Conservation (phyloP, 331 rosid genomes). For the Rosa hybrid region DNA sequence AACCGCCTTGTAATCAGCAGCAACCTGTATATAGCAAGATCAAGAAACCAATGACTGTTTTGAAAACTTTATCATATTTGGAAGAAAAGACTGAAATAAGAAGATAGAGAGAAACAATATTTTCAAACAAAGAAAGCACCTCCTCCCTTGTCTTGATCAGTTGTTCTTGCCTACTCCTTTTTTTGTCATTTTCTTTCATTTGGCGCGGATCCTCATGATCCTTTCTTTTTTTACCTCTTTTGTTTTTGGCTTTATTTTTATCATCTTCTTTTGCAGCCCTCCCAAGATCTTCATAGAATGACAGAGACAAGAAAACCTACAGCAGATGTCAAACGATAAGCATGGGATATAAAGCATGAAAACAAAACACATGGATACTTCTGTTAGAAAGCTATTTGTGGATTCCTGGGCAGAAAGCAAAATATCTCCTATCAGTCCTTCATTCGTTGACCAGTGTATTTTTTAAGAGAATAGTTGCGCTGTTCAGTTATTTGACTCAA, state of each 20-base stretch:
- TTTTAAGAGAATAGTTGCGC: neutral
- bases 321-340: conserved; percentile 30
- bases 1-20: conserved; percentile 91
- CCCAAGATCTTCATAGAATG: conserved; percentile 81
- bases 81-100: conserved; percentile 16
- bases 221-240: conserved; percentile 65
- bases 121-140: conserved; percentile 46
- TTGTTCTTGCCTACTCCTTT: conserved; percentile 61
- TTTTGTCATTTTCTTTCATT: conserved; percentile 58
- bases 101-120: conserved; percentile 8
- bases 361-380: neutral
- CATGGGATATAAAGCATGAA: neutral
- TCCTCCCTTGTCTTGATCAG: conserved; percentile 76
- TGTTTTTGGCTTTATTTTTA: conserved; percentile 55
- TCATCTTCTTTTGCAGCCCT: conserved; percentile 52
- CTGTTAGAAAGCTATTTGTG: neutral
- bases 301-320: conserved; percentile 82
- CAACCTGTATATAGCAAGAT: conserved; percentile 56
- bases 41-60: neutral
- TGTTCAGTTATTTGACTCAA: too few relatives aligned
- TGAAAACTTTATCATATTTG: conserved; percentile 18
- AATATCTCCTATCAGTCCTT: neutral
- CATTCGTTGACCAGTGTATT: neutral
- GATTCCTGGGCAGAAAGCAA: neutral
- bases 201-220: conserved; percentile 54